A percentile compares a stretch with the other conserved stretches of the same genome.
phyloP scores from a whole-genome alignment of 1,284 basidiomycete species.

The Trametes polyzona region DNA sequence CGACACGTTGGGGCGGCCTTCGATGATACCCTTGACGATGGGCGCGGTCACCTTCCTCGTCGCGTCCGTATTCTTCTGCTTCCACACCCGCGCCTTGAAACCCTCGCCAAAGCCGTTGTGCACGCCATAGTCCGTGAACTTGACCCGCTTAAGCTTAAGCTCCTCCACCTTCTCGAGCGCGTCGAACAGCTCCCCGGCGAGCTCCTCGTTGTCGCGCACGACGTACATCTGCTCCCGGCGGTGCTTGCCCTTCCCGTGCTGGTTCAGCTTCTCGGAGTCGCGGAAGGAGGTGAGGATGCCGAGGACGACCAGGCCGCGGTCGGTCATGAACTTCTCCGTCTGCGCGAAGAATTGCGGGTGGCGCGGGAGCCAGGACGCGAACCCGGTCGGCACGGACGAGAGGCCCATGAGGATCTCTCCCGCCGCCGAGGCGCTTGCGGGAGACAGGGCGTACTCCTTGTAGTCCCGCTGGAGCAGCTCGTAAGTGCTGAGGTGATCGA shows the following conservation, averaged over 20 bases:
- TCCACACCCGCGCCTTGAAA: slow-evolving; percentile 57
- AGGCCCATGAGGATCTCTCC: slow-evolving; percentile 61
- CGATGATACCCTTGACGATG: slow-evolving; percentile 56
- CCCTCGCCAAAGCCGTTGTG: slow-evolving; percentile 35
- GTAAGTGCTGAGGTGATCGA: slow-evolving; percentile 69
- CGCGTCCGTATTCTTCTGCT: slow-evolving; percentile 74
- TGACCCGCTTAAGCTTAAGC: slow-evolving; percentile 52
- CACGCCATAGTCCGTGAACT: slow-evolving; percentile 38
- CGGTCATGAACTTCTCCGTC: slow-evolving; percentile 65
- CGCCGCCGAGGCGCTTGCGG: slow-evolving; percentile 42
- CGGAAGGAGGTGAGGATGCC: slow-evolving; percentile 80
- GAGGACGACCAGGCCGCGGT: slow-evolving; percentile 64
- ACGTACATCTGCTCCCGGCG: slow-evolving; percentile 74
- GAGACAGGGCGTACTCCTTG: slow-evolving; percentile 77
- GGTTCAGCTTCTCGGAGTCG: slow-evolving; percentile 43
- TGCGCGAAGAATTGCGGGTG: slow-evolving; percentile 49
- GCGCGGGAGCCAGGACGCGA: slow-evolving; percentile 55
- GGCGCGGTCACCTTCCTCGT: slow-evolving; percentile 87
- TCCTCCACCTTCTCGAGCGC: slow-evolving; percentile 62
- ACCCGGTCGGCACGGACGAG: slow-evolving; percentile 75
- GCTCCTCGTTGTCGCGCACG: slow-evolving; percentile 40
- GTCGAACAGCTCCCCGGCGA: slow-evolving; percentile 48
- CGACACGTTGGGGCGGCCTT: slow-evolving; percentile 22
- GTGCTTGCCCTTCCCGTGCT: slow-evolving; percentile 61
- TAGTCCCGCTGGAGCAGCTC: slow-evolving; percentile 92